Evolutionary conservation across 331 rosid species (phyloP).

Genomic region (Quercus phellos): DNA sequence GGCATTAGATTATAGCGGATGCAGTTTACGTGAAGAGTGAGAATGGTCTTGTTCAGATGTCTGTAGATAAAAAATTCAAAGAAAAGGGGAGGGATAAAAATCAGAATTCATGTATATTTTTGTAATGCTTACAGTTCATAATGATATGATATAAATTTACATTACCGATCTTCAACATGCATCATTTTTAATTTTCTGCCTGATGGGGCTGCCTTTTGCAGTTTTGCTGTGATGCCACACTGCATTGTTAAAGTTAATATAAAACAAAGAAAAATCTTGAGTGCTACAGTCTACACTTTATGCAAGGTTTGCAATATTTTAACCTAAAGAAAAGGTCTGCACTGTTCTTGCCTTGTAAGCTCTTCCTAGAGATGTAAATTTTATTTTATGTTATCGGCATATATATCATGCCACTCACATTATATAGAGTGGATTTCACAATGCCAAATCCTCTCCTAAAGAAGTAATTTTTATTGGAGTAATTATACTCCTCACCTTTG

Average conservation of each 20-base stretch:
- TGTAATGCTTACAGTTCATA: slow-evolving; percentile 23
- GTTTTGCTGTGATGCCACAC: no score
- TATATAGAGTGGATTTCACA: no score
- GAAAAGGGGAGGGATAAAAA: slow-evolving; percentile 28
- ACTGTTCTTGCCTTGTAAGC: no score
- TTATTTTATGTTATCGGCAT: no score
- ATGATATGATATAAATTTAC: neutral
- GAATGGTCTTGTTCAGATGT: slow-evolving; percentile 33
- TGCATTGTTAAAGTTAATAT: no score
- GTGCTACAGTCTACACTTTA: neutral
- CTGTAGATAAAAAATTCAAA: slow-evolving; percentile 49
- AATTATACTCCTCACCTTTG: no score
- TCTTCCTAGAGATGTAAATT: no score
- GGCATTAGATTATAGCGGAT: slow-evolving; percentile 61
- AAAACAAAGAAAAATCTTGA: neutral
- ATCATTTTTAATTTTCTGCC: neutral
- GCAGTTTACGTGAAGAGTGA: slow-evolving; percentile 44
- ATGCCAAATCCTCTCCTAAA: no score
- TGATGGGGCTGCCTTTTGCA: neutral
- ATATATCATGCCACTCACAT: no score
- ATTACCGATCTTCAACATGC: neutral
- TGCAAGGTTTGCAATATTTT: no score
- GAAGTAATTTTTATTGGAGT: no score
- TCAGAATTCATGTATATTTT: slow-evolving; percentile 26
- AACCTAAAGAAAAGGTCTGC: no score